Conservation (phyloP, 371 early-diverging fungal genomes). For the Apophysomyces elegans region DNA sequence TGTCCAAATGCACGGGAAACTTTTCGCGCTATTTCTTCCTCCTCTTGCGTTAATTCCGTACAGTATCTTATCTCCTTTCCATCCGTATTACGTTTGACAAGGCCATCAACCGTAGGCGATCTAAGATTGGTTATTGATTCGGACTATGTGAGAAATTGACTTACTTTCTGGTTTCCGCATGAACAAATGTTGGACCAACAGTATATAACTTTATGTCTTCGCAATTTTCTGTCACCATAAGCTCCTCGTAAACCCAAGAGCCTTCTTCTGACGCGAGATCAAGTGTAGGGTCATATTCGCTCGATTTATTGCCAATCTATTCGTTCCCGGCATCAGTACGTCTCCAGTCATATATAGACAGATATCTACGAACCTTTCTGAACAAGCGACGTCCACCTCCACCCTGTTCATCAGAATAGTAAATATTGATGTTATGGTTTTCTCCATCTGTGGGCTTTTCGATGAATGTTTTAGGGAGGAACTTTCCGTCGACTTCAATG, state of each 20-base stretch:
- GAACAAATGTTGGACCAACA: conserved; percentile 85
- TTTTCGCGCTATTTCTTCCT: conserved; percentile 82
- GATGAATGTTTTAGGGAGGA: conserved; percentile 92
- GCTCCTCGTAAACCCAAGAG: conserved; percentile 96
- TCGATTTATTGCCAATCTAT: conserved; percentile 93
- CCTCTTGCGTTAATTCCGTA: conserved; percentile 80
- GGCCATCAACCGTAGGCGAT: conserved; percentile 98
- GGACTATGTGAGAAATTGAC: conserved; percentile 14
- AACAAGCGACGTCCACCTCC: conserved; percentile 95
- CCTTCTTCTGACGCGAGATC: conserved; percentile 72
- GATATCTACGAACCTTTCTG: conserved; percentile 74
- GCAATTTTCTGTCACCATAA: conserved; percentile 91
- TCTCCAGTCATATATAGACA: neutral
- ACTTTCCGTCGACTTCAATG: conserved; percentile 69
- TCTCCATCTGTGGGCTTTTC: conserved; percentile 98
- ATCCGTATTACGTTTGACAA: conserved; percentile 93
- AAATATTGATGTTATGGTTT: conserved; percentile 97
- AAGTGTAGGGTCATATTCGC: conserved; percentile 84
- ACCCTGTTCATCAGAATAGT: conserved; percentile 83
- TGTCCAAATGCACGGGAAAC: conserved; percentile 90
- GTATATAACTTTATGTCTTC: conserved; percentile 99
- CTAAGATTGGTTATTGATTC: conserved; percentile 35
- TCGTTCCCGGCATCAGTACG: neutral
- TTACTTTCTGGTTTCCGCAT: conserved; percentile 98
- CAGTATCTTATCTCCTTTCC: conserved; percentile 97